phyloP scores from a whole-genome alignment of 257 asterid genomes.

The Forsythia viridissima region DNA sequence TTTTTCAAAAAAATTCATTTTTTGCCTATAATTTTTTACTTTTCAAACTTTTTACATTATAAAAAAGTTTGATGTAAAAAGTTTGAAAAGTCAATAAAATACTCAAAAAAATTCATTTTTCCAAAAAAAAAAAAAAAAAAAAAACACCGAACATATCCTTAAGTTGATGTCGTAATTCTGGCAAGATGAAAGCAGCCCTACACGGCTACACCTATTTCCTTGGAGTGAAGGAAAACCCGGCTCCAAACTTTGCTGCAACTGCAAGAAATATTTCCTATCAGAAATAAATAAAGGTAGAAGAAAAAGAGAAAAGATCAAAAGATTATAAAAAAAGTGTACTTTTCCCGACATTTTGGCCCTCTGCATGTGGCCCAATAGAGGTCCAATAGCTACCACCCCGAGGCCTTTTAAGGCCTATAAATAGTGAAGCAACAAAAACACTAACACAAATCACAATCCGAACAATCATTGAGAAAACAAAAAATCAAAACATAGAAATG shows the following conservation, averaged over 20 bases:
- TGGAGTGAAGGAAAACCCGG: not conserved
- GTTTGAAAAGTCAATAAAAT: no score
- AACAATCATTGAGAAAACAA: not conserved
- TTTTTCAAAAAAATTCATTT: no score
- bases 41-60: no score
- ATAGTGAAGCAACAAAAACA: not conserved
- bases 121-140: no score
- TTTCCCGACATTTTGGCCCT: no score
- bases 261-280: not conserved
- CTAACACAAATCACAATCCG: not conserved
- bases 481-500: constrained; percentile 20
- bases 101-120: no score
- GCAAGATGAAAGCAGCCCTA: not conserved
- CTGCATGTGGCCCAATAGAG: no score
- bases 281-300: not conserved
- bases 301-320: not conserved
- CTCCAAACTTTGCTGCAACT: not conserved
- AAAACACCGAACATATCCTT: no score
- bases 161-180: not conserved
- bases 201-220: not conserved
- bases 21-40: no score
- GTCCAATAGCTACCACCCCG: no score
- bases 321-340: not conserved
- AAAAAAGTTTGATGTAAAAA: no score
- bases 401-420: not conserved